Conservation (phyloP, 139 green algal genomes). For the Picochlorum costavermella region DNA sequence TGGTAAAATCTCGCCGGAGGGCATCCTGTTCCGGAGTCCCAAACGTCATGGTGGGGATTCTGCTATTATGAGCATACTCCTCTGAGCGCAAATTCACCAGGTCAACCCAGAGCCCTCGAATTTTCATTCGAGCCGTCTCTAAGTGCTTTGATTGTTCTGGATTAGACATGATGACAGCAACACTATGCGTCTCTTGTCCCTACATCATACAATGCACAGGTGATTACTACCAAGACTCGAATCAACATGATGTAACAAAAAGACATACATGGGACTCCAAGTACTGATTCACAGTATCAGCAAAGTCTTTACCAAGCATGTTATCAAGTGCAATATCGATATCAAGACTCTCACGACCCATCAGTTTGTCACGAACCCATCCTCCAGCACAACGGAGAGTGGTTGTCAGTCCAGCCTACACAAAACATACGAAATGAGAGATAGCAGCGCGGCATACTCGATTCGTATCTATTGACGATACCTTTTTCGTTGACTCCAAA, state of each 20-base stretch:
- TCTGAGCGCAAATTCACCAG: slow-evolving; percentile 95
- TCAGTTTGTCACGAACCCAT: slow-evolving; percentile 96
- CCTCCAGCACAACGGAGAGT: slow-evolving; percentile 85
- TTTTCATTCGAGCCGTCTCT: slow-evolving; percentile 89
- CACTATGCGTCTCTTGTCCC: slow-evolving; percentile 38
- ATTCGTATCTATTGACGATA: not conserved
- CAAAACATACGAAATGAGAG: not conserved
- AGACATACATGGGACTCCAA: slow-evolving; percentile 35
- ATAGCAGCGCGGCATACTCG: too few species aligned
- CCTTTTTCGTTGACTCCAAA: slow-evolving; percentile 42
- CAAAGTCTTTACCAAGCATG: slow-evolving; percentile 82
- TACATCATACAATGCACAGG: not conserved
- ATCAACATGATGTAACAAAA: not conserved
- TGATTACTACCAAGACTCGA: not conserved
- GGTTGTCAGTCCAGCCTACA: slow-evolving; percentile 21
- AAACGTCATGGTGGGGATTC: slow-evolving; percentile 88
- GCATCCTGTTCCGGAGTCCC: slow-evolving; percentile 74
- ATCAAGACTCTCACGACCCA: slow-evolving; percentile 75
- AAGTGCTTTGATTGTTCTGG: slow-evolving; percentile 98
- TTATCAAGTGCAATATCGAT: slow-evolving; percentile 96
- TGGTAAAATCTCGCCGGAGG: slow-evolving; percentile 84
- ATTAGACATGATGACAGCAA: slow-evolving; percentile 89
- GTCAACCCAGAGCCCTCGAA: slow-evolving; percentile 67
- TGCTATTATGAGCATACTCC: slow-evolving; percentile 73
- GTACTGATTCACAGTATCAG: slow-evolving; percentile 73